Conservation (phyloP, 495 filamentous ascomycete genomes). For the Xylaria palmicola region DNA sequence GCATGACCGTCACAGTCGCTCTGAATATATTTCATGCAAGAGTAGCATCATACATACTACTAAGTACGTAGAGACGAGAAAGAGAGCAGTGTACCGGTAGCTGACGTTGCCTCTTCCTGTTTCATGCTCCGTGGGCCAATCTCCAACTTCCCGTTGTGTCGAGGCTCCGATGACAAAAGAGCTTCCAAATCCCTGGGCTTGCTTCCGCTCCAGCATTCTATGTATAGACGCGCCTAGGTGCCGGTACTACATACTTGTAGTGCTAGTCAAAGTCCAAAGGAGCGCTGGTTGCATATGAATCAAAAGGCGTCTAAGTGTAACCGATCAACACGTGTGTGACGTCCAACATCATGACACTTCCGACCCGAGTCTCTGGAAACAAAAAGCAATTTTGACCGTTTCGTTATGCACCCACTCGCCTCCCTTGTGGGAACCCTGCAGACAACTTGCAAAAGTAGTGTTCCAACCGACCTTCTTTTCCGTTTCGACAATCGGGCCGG, state of each 20-base stretch:
- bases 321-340: neutral
- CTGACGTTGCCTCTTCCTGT: neutral
- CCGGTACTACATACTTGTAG: too few species aligned
- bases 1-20: neutral
- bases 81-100: neutral
- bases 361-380: constrained; percentile 14
- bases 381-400: neutral
- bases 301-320: neutral
- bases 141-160: constrained; percentile 13
- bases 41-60: neutral
- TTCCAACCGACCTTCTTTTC: neutral
- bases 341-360: neutral
- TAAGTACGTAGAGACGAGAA: neutral
- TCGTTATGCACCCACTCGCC: neutral
- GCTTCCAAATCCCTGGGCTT: constrained; percentile 5
- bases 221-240: too few species aligned
- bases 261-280: too few species aligned
- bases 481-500: constrained; percentile 8
- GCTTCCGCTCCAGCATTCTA: neutral
- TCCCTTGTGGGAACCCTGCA: neutral
- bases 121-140: neutral
- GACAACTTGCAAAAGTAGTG: neutral
- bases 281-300: neutral
- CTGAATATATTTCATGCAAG: neutral
- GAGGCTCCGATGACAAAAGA: constrained; percentile 6